Percentiles rank a stretch among this genome's conserved stretches.
Evolutionary conservation across 805 yeast species (phyloP).

Genomic region (Metschnikowia matae): DNA sequence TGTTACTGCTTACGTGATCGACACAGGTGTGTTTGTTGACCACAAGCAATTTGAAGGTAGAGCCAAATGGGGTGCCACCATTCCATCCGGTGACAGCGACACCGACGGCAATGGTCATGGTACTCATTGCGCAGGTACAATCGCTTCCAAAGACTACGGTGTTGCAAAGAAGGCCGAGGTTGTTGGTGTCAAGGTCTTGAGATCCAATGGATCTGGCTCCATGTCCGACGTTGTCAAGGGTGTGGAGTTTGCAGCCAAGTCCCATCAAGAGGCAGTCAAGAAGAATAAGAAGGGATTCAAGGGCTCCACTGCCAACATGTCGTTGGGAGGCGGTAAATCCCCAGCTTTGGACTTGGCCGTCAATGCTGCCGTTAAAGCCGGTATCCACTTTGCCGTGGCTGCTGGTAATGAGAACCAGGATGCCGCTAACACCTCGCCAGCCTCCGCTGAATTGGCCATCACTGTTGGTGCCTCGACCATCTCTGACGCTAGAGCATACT

Average conservation of each 20-base stretch:
- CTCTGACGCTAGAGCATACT: slow-evolving; percentile 45
- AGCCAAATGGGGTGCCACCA: slow-evolving; percentile 55
- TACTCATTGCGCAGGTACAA: slow-evolving; percentile 87
- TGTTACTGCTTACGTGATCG: slow-evolving; percentile 74
- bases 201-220: slow-evolving; percentile 36
- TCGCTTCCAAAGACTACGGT: slow-evolving; percentile 77
- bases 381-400: slow-evolving; percentile 58
- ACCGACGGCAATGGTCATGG: slow-evolving; percentile 83
- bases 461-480: slow-evolving; percentile 50
- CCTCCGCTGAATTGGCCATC: slow-evolving; percentile 51
- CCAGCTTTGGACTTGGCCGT: slow-evolving; percentile 56
- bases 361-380: slow-evolving; percentile 54
- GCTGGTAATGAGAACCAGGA: slow-evolving; percentile 62
- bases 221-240: slow-evolving; percentile 43
- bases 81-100: slow-evolving; percentile 57
- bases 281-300: slow-evolving; percentile 44
- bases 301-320: slow-evolving; percentile 62
- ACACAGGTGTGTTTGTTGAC: slow-evolving; percentile 68
- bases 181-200: slow-evolving; percentile 42
- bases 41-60: slow-evolving; percentile 66
- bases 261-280: slow-evolving; percentile 36
- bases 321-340: slow-evolving; percentile 56
- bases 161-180: slow-evolving; percentile 60
- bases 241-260: slow-evolving; percentile 42
- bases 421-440: slow-evolving; percentile 59